Conservation (phyloP, 2,329 filamentous ascomycete genomes). For the Paraconiothyrium sp. region DNA sequence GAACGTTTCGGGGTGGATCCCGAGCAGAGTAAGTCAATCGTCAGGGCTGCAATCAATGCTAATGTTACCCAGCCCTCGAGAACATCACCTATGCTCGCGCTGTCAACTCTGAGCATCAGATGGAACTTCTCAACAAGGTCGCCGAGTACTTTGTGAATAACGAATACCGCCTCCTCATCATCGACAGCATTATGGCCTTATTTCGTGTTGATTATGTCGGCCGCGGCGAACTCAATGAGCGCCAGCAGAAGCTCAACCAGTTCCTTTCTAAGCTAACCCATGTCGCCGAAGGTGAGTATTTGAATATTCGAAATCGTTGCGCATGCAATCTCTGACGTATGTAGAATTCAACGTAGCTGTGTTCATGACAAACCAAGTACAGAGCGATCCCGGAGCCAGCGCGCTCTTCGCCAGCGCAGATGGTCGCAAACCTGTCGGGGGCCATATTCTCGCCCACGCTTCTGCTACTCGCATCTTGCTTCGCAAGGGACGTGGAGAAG, state of each 20-base stretch:
- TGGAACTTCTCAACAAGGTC: conserved; percentile 70
- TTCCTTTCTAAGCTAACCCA: conserved; percentile 71
- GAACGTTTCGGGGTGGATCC: conserved; percentile 67
- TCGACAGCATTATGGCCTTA: conserved; percentile 76
- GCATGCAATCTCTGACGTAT: conserved; percentile 5
- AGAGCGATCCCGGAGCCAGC: conserved; percentile 74
- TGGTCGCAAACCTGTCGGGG: conserved; percentile 72
- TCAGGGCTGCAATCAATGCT: conserved; percentile 56
- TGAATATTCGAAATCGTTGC: no score
- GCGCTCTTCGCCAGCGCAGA: conserved; percentile 74
- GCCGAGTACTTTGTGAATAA: conserved; percentile 69
- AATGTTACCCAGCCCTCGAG: conserved; percentile 64
- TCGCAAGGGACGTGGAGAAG: conserved; percentile 74
- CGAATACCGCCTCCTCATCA: conserved; percentile 72
- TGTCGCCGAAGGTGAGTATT: conserved; percentile 67
- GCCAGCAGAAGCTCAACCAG: conserved; percentile 73
- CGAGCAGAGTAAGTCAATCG: conserved; percentile 35
- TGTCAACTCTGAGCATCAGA: conserved; percentile 72
- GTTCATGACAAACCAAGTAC: conserved; percentile 72
- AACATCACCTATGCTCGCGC: conserved; percentile 74
- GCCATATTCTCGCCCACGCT: conserved; percentile 74
- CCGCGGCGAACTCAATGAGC: conserved; percentile 72
- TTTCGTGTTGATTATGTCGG: conserved; percentile 74
- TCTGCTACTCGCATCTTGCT: conserved; percentile 73
- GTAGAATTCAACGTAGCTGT: conserved; percentile 72